Conservation (phyloP, 192 early-diverging fungal genomes). For the Spinellus fusiger region DNA sequence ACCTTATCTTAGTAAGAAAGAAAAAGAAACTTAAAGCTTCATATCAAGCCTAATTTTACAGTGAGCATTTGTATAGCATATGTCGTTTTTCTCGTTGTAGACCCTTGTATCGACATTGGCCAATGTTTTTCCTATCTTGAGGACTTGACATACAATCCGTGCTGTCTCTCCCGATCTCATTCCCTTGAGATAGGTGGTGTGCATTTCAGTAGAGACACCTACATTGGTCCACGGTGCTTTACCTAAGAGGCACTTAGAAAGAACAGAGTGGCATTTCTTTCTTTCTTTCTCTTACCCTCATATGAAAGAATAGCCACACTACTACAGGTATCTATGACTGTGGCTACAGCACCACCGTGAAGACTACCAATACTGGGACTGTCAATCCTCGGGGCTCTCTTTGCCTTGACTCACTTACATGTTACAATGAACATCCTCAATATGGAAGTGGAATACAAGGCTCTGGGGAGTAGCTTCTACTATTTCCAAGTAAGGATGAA, state of each 20-base stretch:
- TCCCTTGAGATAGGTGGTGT: slow-evolving; percentile 5
- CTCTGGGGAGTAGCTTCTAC: too few relatives aligned
- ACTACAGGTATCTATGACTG: slow-evolving; percentile 29
- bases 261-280: background rate
- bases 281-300: background rate
- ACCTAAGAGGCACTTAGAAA: background rate
- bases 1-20: too few relatives aligned
- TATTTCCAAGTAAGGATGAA: too few relatives aligned
- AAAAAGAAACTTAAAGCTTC: too few relatives aligned
- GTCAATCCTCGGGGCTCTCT: too few relatives aligned
- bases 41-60: too few relatives aligned
- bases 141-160: slow-evolving; percentile 16
- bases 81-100: background rate
- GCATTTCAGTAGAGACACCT: slow-evolving; percentile 26
- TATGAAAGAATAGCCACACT: slow-evolving; percentile 9
- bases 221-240: slow-evolving; percentile 6
- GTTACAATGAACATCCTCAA: too few relatives aligned
- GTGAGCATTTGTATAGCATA: slow-evolving; percentile 23
- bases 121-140: slow-evolving; percentile 9
- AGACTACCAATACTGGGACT: slow-evolving; percentile 15
- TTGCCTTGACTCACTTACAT: too few relatives aligned
- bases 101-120: slow-evolving; percentile 23
- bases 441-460: too few relatives aligned
- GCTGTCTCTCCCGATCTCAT: slow-evolving; percentile 5
- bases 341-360: slow-evolving; percentile 30